These are phyloP conservation scores for Epichloe elymi DNA, from an alignment of 2,329 filamentous ascomycete genomes.

Conservation along the genomic window DNA sequence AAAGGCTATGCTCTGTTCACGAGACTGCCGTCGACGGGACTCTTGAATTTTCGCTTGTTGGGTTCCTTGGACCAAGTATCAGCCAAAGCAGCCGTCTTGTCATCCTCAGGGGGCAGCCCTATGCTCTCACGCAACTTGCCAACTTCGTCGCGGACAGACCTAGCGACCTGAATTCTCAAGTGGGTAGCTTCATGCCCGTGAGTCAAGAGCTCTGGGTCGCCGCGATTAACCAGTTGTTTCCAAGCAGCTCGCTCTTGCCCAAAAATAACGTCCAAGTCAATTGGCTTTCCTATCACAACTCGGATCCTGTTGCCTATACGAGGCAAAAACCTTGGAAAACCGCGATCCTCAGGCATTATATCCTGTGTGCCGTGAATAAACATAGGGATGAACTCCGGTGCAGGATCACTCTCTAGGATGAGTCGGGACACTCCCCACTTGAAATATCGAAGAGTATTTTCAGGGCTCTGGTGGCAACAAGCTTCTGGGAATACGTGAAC, in stretches of 20 bases:
- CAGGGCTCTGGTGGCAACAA: slow-evolving; percentile 76
- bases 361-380: slow-evolving; percentile 85
- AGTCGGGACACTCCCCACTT: slow-evolving; percentile 92
- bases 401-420: slow-evolving; percentile 77
- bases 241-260: slow-evolving; percentile 64
- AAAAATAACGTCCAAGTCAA: slow-evolving; percentile 63
- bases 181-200: slow-evolving; percentile 51
- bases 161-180: slow-evolving; percentile 62
- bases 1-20: slow-evolving; percentile 22
- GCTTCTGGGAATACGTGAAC: slow-evolving; percentile 95
- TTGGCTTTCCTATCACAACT: slow-evolving; percentile 65
- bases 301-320: slow-evolving; percentile 56
- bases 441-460: slow-evolving; percentile 81
- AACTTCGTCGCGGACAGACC: slow-evolving; percentile 65
- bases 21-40: slow-evolving; percentile 39
- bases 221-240: slow-evolving; percentile 46
- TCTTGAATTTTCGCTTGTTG: slow-evolving; percentile 34
- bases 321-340: slow-evolving; percentile 70
- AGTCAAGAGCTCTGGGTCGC: slow-evolving; percentile 34
- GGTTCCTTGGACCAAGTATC: slow-evolving; percentile 62
- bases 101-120: slow-evolving; percentile 64
- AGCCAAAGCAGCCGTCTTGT: slow-evolving; percentile 60
- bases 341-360: slow-evolving; percentile 74
- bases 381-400: slow-evolving; percentile 82
- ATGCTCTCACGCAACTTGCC: slow-evolving; percentile 59